Percentiles rank a stretch among this genome's conserved stretches.
These are phyloP conservation scores for Cocos nucifera DNA, from an alignment of 176 grass and related monocot species.

Conservation along the genomic window DNA sequence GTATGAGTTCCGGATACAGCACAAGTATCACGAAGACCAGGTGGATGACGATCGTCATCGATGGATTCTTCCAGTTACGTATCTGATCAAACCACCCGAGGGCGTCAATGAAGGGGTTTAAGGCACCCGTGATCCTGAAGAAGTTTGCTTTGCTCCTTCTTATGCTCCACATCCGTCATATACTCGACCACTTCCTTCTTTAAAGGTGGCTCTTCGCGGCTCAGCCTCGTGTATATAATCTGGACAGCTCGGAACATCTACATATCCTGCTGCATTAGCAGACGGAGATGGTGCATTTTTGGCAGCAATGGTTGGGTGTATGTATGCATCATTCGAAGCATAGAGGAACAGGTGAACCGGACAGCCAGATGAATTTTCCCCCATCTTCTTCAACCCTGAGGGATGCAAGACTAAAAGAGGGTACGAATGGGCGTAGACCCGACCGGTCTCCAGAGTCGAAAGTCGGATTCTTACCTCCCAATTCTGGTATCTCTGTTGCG, in stretches of 20 bases:
- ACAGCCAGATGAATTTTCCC: slow-evolving; percentile 75
- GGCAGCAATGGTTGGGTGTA: slow-evolving; percentile 59
- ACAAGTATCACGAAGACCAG: slow-evolving; percentile 74
- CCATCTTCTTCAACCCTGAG: slow-evolving; percentile 95
- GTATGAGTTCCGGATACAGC: slow-evolving; percentile 85
- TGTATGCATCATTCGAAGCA: neutral
- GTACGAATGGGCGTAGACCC: slow-evolving; percentile 79
- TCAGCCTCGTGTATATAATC: slow-evolving; percentile 56
- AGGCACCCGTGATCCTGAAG: slow-evolving; percentile 66
- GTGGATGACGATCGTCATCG: slow-evolving; percentile 70
- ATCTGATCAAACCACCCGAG: slow-evolving; percentile 62
- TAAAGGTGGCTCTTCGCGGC: slow-evolving; percentile 63
- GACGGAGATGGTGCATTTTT: slow-evolving; percentile 81
- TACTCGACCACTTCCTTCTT: slow-evolving; percentile 87
- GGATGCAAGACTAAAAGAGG: slow-evolving; percentile 52
- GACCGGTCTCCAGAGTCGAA: slow-evolving; percentile 73
- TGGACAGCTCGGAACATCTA: slow-evolving; percentile 76
- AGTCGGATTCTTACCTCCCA: slow-evolving; percentile 81
- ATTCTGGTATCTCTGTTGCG: slow-evolving; percentile 33
- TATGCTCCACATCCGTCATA: slow-evolving; percentile 99
- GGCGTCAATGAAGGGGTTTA: slow-evolving; percentile 30
- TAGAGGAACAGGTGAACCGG: slow-evolving; percentile 73
- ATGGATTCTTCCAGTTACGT: slow-evolving; percentile 72
- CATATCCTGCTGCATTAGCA: slow-evolving; percentile 68
- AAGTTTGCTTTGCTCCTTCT: slow-evolving; percentile 95